Evolutionary conservation across 352 stramenopile species (phyloP), one percentile per base, ranked within the genome.

Genomic region (Ophiocytium majus): DNA sequence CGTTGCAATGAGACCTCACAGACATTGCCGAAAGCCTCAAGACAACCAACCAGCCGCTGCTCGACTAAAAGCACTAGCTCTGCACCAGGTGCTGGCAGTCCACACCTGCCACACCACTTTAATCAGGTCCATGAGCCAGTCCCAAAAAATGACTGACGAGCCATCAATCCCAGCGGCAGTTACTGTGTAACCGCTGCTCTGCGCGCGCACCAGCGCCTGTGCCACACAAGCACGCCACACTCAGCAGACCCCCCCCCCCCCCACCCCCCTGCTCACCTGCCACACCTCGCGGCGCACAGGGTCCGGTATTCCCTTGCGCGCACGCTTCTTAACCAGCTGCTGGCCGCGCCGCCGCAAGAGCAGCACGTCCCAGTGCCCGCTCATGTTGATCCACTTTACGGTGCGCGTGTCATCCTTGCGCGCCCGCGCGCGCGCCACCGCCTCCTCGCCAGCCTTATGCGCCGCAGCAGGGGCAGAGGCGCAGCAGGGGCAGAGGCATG

Each of bases 261-360:
- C 43, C 43, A 57, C 5, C 5, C 43, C 5, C 43, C 43, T 5
- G 85, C 14, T 23, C 43, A 88, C 79, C 36, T 89, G 85, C 85
- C 85, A 88, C 23, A 88, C 75, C 71, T 86, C 63, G 0, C 81
- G 81, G 33, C 85, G 43, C 34, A 89, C 82, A 37, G 76, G 64
- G 75, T 89, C 85, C 50, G 85, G 85, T 36, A 89, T 85, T 35
- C 85, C 85, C 76, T 89, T 89, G 17, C 82, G 76, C 23, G 84
- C 64, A 31, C 85, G 82, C 32, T 33, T 19, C 78, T 88, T 33
- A 50, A 83, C 28, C 78, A 64, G 1, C 66, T n/a, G 66, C 31
- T 82, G 32, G 28, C 63, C 32, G 63, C 78, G 28, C 32, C 63
- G 43, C 80, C 63, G n/a, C 9, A 63, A 34, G 31, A 33, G 76